Percentiles rank a stretch among this genome's conserved stretches.
These are phyloP conservation scores for Vitis cinerea DNA, from an alignment of 164 flowering plant genomes.

Conservation along the genomic window DNA sequence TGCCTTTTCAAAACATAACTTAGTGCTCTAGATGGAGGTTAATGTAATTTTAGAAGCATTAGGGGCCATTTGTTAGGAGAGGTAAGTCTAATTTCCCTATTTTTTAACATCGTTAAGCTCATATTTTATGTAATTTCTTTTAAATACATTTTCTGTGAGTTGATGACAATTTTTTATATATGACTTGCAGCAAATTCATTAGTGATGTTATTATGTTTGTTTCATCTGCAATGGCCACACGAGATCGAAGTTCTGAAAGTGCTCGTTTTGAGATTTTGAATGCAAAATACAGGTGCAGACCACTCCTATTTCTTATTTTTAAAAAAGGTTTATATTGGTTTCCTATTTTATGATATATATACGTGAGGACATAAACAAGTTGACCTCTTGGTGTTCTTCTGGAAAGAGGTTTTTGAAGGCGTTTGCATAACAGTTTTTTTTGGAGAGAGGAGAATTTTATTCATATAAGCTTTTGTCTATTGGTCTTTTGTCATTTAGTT, in stretches of 20 bases:
- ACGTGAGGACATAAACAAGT: too few species aligned
- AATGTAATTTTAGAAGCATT: too few species aligned
- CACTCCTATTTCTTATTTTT: not conserved
- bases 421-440: too few species aligned
- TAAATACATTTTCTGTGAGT: not conserved
- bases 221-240: constrained; percentile 75
- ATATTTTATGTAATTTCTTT: not conserved
- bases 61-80: too few species aligned
- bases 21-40: too few species aligned
- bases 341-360: too few species aligned
- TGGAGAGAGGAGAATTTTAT: too few species aligned
- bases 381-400: too few species aligned
- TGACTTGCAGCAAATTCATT: constrained; percentile 74
- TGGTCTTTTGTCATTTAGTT: too few species aligned
- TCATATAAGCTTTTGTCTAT: too few species aligned
- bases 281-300: constrained; percentile 64
- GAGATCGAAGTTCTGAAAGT: constrained; percentile 80
- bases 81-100: not conserved
- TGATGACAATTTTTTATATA: constrained; percentile 13
- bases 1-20: too few species aligned
- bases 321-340: not conserved
- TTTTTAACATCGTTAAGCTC: not conserved
- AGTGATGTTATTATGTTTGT: constrained; percentile 79
- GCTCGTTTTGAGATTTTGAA: constrained; percentile 85
- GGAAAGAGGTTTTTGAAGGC: too few species aligned